Conservation (phyloP, 768 basidiomycete species). For the Kwoniella shandongensis region DNA sequence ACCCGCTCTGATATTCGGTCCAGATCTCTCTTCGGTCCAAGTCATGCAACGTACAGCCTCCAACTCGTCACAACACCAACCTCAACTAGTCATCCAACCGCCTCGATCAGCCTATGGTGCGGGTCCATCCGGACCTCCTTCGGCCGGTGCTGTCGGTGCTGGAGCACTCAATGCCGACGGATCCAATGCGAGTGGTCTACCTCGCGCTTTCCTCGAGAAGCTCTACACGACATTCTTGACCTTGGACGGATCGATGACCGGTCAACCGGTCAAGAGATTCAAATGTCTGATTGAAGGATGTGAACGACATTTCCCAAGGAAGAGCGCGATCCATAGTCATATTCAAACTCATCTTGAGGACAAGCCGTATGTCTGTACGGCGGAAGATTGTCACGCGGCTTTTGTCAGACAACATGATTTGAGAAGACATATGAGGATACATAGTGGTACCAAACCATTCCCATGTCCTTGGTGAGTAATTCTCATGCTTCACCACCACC, state of each 20-base stretch:
- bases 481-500: not conserved
- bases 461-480: constrained; percentile 55
- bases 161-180: not conserved
- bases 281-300: constrained; percentile 52
- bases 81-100: constrained; percentile 23
- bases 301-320: constrained; percentile 46
- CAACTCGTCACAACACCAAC: constrained; percentile 24
- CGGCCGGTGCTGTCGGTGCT: not conserved
- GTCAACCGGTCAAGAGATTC: constrained; percentile 46
- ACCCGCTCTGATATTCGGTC: constrained; percentile 24
- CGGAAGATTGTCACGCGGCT: constrained; percentile 53
- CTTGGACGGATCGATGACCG: constrained; percentile 31
- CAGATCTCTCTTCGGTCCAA: constrained; percentile 21
- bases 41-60: constrained; percentile 29
- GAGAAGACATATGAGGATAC: constrained; percentile 55
- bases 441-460: constrained; percentile 56
- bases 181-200: constrained; percentile 24
- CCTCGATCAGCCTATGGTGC: constrained; percentile 1
- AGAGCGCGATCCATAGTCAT: constrained; percentile 55
- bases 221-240: constrained; percentile 49
- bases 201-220: constrained; percentile 49
- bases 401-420: constrained; percentile 58
- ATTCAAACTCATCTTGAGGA: constrained; percentile 57
- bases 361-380: constrained; percentile 55
- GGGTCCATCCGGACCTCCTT: not conserved